Evolutionary conservation across 2,329 filamentous ascomycete species (phyloP).

Genomic region (Stromatinia cepivora): DNA sequence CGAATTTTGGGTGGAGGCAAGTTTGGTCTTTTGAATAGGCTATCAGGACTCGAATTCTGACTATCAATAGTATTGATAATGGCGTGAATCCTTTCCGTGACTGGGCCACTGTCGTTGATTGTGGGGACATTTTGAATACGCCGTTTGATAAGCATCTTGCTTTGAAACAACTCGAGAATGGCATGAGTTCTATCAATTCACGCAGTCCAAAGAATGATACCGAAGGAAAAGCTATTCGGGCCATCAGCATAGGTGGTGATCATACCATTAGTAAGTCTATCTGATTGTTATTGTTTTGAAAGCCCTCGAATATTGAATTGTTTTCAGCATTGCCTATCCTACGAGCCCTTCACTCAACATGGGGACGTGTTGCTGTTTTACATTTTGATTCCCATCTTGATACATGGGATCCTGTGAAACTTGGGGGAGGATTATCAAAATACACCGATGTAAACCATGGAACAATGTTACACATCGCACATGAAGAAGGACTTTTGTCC

Average conservation of each 20-base stretch:
- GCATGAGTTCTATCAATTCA: conserved; percentile 34
- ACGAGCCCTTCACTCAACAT: conserved; percentile 37
- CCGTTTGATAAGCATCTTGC: conserved; percentile 39
- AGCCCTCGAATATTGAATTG: conserved; percentile 3
- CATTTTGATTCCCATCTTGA: conserved; percentile 41
- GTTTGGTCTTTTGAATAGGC: conserved; percentile 22
- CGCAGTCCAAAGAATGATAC: conserved; percentile 35
- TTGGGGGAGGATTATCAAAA: conserved; percentile 37
- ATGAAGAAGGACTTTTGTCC: conserved; percentile 39
- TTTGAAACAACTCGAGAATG: conserved; percentile 37
- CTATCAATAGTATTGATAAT: conserved; percentile 35
- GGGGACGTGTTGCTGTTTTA: conserved; percentile 37
- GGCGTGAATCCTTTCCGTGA: conserved; percentile 36
- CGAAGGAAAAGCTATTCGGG: conserved; percentile 33
- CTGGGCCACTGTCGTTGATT: conserved; percentile 38
- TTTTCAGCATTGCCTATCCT: conserved; percentile 37
- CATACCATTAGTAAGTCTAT: conserved; percentile 38
- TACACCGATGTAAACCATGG: conserved; percentile 40
- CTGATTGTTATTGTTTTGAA: not conserved
- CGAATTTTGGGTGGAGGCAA: conserved; percentile 34
- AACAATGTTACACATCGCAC: conserved; percentile 41
- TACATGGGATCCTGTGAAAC: conserved; percentile 39
- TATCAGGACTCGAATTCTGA: conserved; percentile 18
- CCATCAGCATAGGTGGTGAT: conserved; percentile 39
- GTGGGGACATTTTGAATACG: conserved; percentile 38